A percentile compares a stretch with the other conserved stretches of the same genome.
These are phyloP conservation scores for Carex scoparia DNA, from an alignment of 176 grass and related monocot genomes.

Conservation along the genomic window DNA sequence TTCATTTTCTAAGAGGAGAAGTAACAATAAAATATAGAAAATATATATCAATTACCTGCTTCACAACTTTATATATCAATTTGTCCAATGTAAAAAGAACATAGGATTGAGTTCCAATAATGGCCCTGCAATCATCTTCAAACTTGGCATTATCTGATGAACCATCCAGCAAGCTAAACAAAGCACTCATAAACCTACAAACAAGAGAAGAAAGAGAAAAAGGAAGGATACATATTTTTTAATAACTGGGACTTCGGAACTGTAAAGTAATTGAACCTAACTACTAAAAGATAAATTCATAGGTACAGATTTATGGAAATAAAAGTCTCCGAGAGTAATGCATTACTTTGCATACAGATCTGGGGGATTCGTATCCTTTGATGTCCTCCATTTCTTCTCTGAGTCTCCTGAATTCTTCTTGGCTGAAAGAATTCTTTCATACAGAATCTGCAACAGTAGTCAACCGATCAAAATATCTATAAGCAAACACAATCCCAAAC, in stretches of 20 bases:
- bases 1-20: slow-evolving; percentile 2
- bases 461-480: slow-evolving; percentile 2
- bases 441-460: slow-evolving; percentile 64
- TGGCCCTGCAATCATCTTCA: slow-evolving; percentile 95
- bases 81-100: slow-evolving; percentile 98
- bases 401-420: slow-evolving; percentile 79
- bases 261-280: background rate
- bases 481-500: background rate
- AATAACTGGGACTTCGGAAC: background rate
- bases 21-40: background rate
- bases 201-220: background rate
- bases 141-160: slow-evolving; percentile 97
- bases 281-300: background rate
- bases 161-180: slow-evolving; percentile 93
- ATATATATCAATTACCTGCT: slow-evolving; percentile 53
- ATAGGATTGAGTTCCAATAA: slow-evolving; percentile 98
- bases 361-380: slow-evolving; percentile 84
- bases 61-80: slow-evolving; percentile 97
- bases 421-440: slow-evolving; percentile 88
- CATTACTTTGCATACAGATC: slow-evolving; percentile 92
- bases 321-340: background rate
- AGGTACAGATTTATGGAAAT: background rate
- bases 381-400: slow-evolving; percentile 97
- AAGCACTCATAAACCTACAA: slow-evolving; percentile 77
- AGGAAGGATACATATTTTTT: background rate